A percentile compares a stretch with the other conserved stretches of the same genome.
These are phyloP conservation scores for Exsudoporus frostii DNA, from an alignment of 768 basidiomycete species.

Conservation along the genomic window DNA sequence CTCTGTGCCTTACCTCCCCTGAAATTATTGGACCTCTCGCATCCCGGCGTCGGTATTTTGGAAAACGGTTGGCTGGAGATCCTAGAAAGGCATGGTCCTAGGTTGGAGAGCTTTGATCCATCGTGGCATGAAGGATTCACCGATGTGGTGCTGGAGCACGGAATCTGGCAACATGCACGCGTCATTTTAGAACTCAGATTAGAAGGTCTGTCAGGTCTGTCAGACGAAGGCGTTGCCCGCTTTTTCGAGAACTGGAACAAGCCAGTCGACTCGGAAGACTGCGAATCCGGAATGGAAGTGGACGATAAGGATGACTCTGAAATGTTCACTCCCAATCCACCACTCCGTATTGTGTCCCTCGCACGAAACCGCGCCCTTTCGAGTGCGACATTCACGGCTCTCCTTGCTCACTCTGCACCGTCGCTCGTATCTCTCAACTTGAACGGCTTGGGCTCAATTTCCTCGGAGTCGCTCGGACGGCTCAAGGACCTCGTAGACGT, in stretches of 20 bases:
- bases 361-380: conserved; percentile 59
- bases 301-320: conserved; percentile 1
- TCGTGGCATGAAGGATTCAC: conserved; percentile 64
- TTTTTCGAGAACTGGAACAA: conserved; percentile 62
- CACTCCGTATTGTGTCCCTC: conserved; percentile 54
- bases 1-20: conserved; percentile 43
- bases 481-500: conserved; percentile 41
- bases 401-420: conserved; percentile 67
- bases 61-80: conserved; percentile 57
- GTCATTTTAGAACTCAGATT: conserved; percentile 53
- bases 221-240: conserved; percentile 62
- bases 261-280: conserved; percentile 12
- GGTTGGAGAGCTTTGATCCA: conserved; percentile 62
- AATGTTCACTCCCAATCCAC: conserved; percentile 35
- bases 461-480: conserved; percentile 44
- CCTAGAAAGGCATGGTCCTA: conserved; percentile 50
- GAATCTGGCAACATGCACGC: conserved; percentile 49
- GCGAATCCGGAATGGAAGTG: conserved; percentile 18
- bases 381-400: conserved; percentile 50
- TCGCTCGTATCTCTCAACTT: conserved; percentile 61
- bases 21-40: conserved; percentile 65
- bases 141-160: conserved; percentile 57
- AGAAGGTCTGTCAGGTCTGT: conserved; percentile 55
- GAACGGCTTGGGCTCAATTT: conserved; percentile 71
- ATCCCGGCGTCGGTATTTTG: conserved; percentile 51